Base-by-base conservation (phyloP, 495 filamentous ascomycete genomes). In the Trichoderma virens region DNA sequence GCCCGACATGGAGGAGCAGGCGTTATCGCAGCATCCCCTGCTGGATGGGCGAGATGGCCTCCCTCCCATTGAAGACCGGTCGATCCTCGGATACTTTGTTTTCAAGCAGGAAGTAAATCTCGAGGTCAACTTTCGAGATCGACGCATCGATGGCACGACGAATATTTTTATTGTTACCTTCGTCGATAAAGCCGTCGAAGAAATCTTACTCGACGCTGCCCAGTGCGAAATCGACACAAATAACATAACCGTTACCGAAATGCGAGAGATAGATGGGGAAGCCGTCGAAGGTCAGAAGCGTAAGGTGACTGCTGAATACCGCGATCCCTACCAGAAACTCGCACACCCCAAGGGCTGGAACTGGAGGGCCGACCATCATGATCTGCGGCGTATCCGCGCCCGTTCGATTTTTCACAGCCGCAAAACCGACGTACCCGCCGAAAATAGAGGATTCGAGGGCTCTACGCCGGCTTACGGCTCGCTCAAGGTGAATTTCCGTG, bases 51-150 rank as follows among this genome's bases (percentile, higher is more conserved):
- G 43, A 5, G 38, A 39, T 43, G 54, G 39, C 31, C 35, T 65
- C 62, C 64, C 72, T 38, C 71, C 71, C 63, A 28, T 72, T 67
- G 72, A 76, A 31, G 69, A 76, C 20, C 69, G 67, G n/a, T 70
- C 71, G 34, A 65, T 65, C 35, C 70, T 68, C 56, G 65, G 65
- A 45, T 89, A 85, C 69, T 82, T 83, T 23, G 80, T 94, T 9
- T 76, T 86, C n/a, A 85, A 89, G 68, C 94, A 98, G 74, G 88
- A 87, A 71, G 86, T 98, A 62, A 87, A 92, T 66, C 79, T 98
- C 62, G 93, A 98, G 65, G 81, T 98, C 66, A 86, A 97, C 74
- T 92, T 98, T 68, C 79, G 80, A 59, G 83, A 81, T 28, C 88
- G 87, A 70, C 86, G 81, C 70, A 72, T 98, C 69, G 88, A 82